Base-by-base conservation (phyloP, 164 flowering plant species). In the Dillenia suffruticosa region DNA sequence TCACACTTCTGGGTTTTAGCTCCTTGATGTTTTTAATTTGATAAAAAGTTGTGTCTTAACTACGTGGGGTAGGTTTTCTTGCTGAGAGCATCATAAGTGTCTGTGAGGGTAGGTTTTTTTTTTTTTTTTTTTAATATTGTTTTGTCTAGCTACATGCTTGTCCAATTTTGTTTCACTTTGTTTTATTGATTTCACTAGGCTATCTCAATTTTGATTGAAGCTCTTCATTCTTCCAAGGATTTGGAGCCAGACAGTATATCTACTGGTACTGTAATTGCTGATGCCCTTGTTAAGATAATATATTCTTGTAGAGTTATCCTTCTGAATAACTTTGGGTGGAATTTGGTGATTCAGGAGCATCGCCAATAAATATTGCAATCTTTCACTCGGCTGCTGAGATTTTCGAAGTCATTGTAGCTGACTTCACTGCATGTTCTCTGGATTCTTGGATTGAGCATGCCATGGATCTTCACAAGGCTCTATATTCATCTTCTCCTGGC, bases 321-420 rank as follows among this genome's bases (percentile, higher is more conserved):
- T 44, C 45, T 51, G 47, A 22, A 53, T 69, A 65, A 46, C 66
- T 58, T 58, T 12, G 24, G n/a, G 46, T 57, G 32, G 49, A 45
- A 44, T 68, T 46, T 69, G 24, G 32, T 16, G 55, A 19, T 76
- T 64, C 89, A 94, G 99, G 96, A 54, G 62, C 80, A 59, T 78
- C 88, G 24, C 92, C 96, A 1, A 51, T 87, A 56, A 81, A 84
- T 78, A 84, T 92, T 60, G 97, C 97, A 15, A 92, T 90, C 54
- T 87, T 84, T 72, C 97, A 92, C 72, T 83, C 97, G 4, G 91
- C 90, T 62, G 94, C 97, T 63, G 99, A 95, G 81, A 82, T 95
- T 63, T 80, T 91, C 67, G 99, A 95, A 79, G 79, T 84, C 24
- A 73, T 95, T 76, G 96, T 95, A 63, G 80, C 81, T 51, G 99